Percentiles rank a stretch among this genome's conserved stretches.
Conservation (phyloP, 345 rosid genomes). For the Brassica carinata region DNA sequence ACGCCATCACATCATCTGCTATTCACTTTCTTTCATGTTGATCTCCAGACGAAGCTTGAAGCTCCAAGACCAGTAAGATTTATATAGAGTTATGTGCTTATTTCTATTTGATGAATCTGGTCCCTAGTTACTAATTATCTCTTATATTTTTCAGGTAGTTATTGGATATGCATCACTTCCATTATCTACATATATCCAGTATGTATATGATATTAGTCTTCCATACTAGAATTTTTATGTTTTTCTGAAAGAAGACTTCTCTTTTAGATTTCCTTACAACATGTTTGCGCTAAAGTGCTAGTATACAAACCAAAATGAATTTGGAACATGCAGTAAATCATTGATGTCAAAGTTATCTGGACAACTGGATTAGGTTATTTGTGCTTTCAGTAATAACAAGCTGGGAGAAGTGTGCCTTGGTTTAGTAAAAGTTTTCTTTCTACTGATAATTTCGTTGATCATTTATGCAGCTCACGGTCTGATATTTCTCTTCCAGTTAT, state of each 20-base stretch:
- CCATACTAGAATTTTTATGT: conserved; percentile 17
- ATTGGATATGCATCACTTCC: conserved; percentile 96
- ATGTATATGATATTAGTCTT: conserved; percentile 44
- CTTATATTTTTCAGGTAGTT: conserved; percentile 59
- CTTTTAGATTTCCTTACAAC: conserved; percentile 23
- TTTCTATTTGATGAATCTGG: conserved; percentile 25
- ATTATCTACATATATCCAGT: conserved; percentile 88
- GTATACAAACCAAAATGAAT: conserved; percentile 23
- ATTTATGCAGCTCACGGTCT: conserved; percentile 71
- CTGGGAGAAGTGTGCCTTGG: conserved; percentile 19
- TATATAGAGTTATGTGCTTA: conserved; percentile 22
- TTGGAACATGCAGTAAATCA: conserved; percentile 20
- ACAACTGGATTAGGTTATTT: conserved; percentile 15
- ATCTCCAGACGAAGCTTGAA: conserved; percentile 96
- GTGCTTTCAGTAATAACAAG: conserved; percentile 6
- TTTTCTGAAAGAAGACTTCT: conserved; percentile 19
- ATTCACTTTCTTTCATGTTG: conserved; percentile 95
- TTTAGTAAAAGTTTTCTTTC: conserved; percentile 1
- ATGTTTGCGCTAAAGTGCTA: conserved; percentile 12
- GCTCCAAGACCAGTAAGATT: conserved; percentile 93
- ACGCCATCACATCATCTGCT: conserved; percentile 91
- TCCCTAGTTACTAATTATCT: conserved; percentile 11
- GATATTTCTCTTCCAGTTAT: conserved; percentile 93
- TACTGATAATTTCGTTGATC: conserved; percentile 17
- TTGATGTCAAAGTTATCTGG: conserved; percentile 19